These are phyloP conservation scores for Blastocladiella britannica DNA, from an alignment of 192 early-diverging fungal genomes.

Conservation along the genomic window DNA sequence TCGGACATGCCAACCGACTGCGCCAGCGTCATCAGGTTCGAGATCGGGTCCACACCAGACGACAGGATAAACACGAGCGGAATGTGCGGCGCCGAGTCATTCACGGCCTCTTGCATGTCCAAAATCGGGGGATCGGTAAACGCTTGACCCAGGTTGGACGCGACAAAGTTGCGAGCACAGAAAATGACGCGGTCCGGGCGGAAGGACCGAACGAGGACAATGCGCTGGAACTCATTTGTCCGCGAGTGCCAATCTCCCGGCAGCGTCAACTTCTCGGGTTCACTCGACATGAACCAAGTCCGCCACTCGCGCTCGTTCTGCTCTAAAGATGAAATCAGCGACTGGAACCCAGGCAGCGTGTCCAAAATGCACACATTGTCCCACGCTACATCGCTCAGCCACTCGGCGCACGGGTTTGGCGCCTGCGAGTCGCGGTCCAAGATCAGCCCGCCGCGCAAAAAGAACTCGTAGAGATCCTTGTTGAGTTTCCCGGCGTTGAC, in stretches of 20 bases:
- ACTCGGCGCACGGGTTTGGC: constrained; percentile 10
- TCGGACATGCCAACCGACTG: constrained; percentile 30
- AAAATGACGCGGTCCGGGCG: constrained; percentile 73
- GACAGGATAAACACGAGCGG: constrained; percentile 81
- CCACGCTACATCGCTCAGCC: constrained; percentile 8
- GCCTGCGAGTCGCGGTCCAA: constrained; percentile 14
- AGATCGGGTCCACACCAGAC: constrained; percentile 87
- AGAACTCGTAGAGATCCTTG: constrained; percentile 27
- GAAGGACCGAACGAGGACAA: constrained; percentile 19
- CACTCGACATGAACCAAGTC: constrained; percentile 14
- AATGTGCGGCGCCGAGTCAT: constrained; percentile 51
- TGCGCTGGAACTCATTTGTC: constrained; percentile 9
- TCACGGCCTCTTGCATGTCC: constrained; percentile 29
- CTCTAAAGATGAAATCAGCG: constrained; percentile 7
- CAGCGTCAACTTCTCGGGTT: constrained; percentile 4
- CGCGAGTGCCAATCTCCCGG: constrained; percentile 10
- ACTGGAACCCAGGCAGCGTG: not conserved
- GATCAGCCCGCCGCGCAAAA: constrained; percentile 23
- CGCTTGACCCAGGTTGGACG: constrained; percentile 44
- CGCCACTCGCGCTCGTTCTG: constrained; percentile 9
- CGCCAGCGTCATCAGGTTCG: constrained; percentile 77
- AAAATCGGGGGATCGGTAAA: constrained; percentile 15
- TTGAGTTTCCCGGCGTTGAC: not conserved
- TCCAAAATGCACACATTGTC: constrained; percentile 10
- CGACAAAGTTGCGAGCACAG: constrained; percentile 51